A percentile compares a stretch with the other conserved stretches of the same genome.
Conservation (phyloP, 2,329 filamentous ascomycete genomes). For the Emmonsiellopsis sp. region DNA sequence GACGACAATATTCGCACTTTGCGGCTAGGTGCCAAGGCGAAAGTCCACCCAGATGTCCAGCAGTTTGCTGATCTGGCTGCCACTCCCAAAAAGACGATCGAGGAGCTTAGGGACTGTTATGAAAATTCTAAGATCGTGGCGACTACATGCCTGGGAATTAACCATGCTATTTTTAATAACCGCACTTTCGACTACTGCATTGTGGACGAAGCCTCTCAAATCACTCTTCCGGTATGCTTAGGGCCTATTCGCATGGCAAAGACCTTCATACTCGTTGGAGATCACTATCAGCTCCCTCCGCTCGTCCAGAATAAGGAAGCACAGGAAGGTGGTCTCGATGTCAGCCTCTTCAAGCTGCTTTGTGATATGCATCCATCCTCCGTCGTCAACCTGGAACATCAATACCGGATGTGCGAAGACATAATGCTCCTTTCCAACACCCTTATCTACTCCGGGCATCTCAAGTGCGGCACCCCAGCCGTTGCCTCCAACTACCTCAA, state of each 20-base stretch:
- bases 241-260: constrained; percentile 88
- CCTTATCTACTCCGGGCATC: constrained; percentile 80
- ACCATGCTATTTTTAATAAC: constrained; percentile 78
- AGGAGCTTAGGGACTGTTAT: constrained; percentile 76
- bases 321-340: constrained; percentile 73
- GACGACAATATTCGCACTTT: constrained; percentile 69
- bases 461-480: constrained; percentile 77
- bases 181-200: constrained; percentile 96
- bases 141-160: constrained; percentile 88
- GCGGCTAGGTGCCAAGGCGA: constrained; percentile 74
- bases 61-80: constrained; percentile 74
- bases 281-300: constrained; percentile 92
- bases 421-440: constrained; percentile 91
- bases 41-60: constrained; percentile 80
- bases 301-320: constrained; percentile 90
- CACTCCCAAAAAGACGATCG: constrained; percentile 64
- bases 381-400: constrained; percentile 85
- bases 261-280: constrained; percentile 90
- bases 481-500: constrained; percentile 62
- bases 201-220: constrained; percentile 95
- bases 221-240: constrained; percentile 87
- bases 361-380: constrained; percentile 81
- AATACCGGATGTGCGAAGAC: constrained; percentile 97
- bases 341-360: constrained; percentile 87
- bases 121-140: constrained; percentile 82